Conservation (phyloP, 306 rosid species). For the Sechiopsis laciniata region DNA sequence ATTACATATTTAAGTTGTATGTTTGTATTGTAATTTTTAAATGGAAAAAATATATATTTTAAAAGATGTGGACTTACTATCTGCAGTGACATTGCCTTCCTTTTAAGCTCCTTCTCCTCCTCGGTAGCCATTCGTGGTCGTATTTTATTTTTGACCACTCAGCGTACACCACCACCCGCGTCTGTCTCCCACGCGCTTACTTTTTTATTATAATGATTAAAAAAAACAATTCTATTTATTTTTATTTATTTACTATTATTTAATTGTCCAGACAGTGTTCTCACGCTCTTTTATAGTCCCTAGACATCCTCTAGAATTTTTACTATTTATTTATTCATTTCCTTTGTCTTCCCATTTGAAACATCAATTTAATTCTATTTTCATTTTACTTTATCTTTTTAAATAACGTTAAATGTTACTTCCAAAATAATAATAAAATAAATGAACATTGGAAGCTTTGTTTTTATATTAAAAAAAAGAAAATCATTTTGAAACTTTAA, state of each 20-base stretch:
- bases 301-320: too few species aligned
- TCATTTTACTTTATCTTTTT: neutral
- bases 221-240: neutral
- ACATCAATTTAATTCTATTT: neutral
- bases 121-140: constrained; percentile 16
- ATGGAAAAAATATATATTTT: too few species aligned
- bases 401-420: neutral
- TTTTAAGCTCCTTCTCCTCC: constrained; percentile 31
- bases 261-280: neutral
- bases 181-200: neutral
- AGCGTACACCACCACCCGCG: constrained; percentile 12
- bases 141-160: constrained; percentile 6
- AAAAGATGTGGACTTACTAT: constrained; percentile 33
- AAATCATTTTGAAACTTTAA: too few species aligned
- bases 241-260: neutral
- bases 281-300: neutral
- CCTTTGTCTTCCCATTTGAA: neutral
- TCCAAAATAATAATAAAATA: neutral
- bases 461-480: too few species aligned
- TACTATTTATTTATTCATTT: neutral
- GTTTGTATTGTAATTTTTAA: too few species aligned
- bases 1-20: too few species aligned
- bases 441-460: neutral
- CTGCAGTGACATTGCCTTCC: constrained; percentile 30
- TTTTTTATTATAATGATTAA: neutral